Evolutionary conservation across 2,329 filamentous ascomycete species (phyloP), one percentile per base, ranked within the genome.

Genomic region (Ophiosphaerella herpotricha): DNA sequence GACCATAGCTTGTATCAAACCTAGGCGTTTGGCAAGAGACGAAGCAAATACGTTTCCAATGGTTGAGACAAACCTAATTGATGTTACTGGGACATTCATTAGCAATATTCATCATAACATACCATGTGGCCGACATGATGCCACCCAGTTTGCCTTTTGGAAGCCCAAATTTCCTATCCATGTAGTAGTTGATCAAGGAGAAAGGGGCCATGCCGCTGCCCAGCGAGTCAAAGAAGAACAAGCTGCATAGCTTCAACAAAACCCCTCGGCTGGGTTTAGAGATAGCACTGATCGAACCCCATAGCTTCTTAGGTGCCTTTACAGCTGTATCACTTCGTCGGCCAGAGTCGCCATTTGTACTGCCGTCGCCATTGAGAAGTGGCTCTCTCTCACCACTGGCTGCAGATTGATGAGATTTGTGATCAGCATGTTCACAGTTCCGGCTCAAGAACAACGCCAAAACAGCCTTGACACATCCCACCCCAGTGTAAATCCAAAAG

Each of bases 151-250:
- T 74, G 1, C 78, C 76, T 58, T 83, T 79, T 3, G 78, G 72
- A 4, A 84, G 71, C 31, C 74, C 60, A 57, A 85, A 85, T 53
- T 84, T 84, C 39, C 79, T 77, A 59, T 85, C 79, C 67, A 81
- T 83, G 65, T 82, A 84, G 48, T 79, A 83, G 55, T 83, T 80
- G 29, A 75, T 60, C 7, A 71, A 47, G 8, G 73, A 72, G 59
- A 72, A 74, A 13, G 71, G 83, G 4, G 85, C 86, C 67, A 92
- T 80, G 2, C 89, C 88, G 1, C 85, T 87, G 1, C 86, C 87
- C 48, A 91, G 82, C 0, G 85, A 82, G 67, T 91, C 88, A 5
- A 91, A 63, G 1, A 80, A 81, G 60, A 91, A 87, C 1, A 93
- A 75, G 7, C 87, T 71, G 63, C 85, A 88, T 0, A 93, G 77